Conservation (phyloP, 192 early-diverging fungal genomes). For the Backusella westeae region DNA sequence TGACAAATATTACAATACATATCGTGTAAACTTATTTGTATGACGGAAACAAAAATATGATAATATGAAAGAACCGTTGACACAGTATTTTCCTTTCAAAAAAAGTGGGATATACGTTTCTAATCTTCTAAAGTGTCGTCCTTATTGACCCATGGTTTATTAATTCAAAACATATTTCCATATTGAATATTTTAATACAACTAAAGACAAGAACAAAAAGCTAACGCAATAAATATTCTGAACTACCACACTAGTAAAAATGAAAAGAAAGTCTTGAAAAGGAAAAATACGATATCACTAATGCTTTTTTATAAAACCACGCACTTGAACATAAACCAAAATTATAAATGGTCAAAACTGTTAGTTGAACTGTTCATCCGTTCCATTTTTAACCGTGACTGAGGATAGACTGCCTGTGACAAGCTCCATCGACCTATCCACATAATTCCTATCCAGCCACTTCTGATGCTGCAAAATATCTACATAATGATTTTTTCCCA, state of each 20-base stretch:
- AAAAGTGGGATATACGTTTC: too few relatives aligned
- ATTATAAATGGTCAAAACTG: background rate
- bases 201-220: background rate
- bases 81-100: too few relatives aligned
- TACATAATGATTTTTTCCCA: constrained; percentile 81
- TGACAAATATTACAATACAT: too few relatives aligned
- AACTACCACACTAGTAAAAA: background rate
- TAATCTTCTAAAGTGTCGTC: too few relatives aligned
- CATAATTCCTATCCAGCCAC: constrained; percentile 67
- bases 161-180: background rate
- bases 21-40: too few relatives aligned
- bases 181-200: background rate
- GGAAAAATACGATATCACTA: background rate
- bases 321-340: background rate
- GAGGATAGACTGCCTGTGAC: constrained; percentile 87
- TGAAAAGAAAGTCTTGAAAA: background rate
- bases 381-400: constrained; percentile 88
- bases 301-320: too few relatives aligned
- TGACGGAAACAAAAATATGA: too few relatives aligned
- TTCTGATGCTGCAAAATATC: constrained; percentile 88
- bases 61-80: too few relatives aligned
- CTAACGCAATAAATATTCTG: background rate
- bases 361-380: constrained; percentile 67
- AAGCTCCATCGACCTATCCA: constrained; percentile 75
- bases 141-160: background rate